Evolutionary conservation across 2,329 filamentous ascomycete genomes (phyloP), one percentile per base, ranked within the genome.

Genomic region (Aspergillus transmontanensis): DNA sequence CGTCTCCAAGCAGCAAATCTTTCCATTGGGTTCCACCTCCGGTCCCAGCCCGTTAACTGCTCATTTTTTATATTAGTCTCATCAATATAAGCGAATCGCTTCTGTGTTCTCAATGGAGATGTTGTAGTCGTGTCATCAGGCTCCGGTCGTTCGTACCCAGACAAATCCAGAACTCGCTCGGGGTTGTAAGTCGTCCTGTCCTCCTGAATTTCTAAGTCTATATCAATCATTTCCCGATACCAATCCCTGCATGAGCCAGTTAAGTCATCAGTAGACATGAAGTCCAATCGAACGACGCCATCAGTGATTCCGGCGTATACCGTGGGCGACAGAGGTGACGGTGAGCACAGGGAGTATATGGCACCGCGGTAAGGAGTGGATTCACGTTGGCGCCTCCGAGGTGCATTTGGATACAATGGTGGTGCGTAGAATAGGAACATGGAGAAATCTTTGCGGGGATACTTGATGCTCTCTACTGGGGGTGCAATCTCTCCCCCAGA

Each of bases 291-390:
- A 28, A 81, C 64, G 6, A 82, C 71, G 28, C 78, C 76, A 43
- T 80, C 76, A 36, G 78, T 76, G 16, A 82, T 70, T 2, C 81
- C 81, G 12, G 79, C 76, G 63, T 81, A 83, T n/a, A 82, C 68
- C 4, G 80, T 81, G 28, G 79, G 75, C 0, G 81, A 83, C 36
- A 77, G 75, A 10, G 78, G 73, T 3, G 80, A 82, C 3, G 81
- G 81, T 1, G 77, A 76, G 10, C 78, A 80, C 67, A 83, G 76
- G 16, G 75, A 76, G 64, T 82, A 82, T 26, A 83, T 76, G 7
- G 80, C 76, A 4, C 80, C 80, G 12, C 79, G 75, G 70, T 83
- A 82, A 6, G 74, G 68, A 21, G 66, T 69, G 50, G 60, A 65
- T 63, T 62, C 64, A 34, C 68, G 67, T 9, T 59, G 45, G 32